Evolutionary conservation across 1,284 basidiomycete species (phyloP), one percentile per base, ranked within the genome.

Genomic region (Ustilago nuda): DNA sequence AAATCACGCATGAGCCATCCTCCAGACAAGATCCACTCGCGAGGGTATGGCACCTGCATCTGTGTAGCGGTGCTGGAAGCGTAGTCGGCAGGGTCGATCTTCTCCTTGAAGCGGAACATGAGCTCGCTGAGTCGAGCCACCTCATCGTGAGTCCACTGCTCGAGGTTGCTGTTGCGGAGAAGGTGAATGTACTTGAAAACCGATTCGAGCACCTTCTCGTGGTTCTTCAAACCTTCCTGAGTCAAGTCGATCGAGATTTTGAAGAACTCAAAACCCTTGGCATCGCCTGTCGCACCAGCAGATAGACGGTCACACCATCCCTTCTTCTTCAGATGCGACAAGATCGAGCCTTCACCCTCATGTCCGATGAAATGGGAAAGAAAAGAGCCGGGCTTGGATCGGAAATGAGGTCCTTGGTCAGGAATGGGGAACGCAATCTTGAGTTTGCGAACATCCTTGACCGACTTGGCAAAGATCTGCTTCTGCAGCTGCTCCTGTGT

Each of bases 331-430:
- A 99, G 89, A 86, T 95, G 94, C 1, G 94, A 94, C 78, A 95
- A 90, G 48, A 99, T 88, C 0, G 95, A 98, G 1, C 97, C 97
- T 43, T 92, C 91, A 4, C 97, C 98, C 87, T 99, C 98, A 86
- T 99, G 96, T 0, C 97, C 97, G 55, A 98, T 87, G 83, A 97
- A 92, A 86, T 98, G 94, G 2, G 91, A 89, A 19, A 99, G 84
- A 85, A 95, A 93, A 72, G 90, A 88, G 3, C 89, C 91, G 2
- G 97, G 96, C 88, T 90, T 95, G 83, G 92, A 88, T 41, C 90
- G 89, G 90, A 93, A 97, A 53, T 91, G 88, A 1, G 92, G 91
- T 6, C 90, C 88, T 89, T 89, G 45, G 85, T 95, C 94, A 86
- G 79, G 92, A 89, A 84, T 89, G 88, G 87, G 91, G 88, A 86